Conservation (phyloP, 306 rosid genomes). For the Cicer yamashitae region DNA sequence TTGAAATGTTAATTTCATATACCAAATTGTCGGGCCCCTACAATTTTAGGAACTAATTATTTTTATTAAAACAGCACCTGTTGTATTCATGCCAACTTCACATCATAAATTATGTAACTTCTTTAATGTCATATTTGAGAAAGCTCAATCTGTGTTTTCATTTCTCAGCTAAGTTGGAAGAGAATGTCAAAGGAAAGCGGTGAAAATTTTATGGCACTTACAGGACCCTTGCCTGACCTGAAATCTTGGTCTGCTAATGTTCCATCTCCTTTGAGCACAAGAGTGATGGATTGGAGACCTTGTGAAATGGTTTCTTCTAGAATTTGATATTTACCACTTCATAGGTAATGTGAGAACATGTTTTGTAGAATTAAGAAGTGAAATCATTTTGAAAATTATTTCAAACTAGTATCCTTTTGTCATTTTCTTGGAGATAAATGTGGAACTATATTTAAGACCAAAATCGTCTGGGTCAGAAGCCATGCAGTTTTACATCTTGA, state of each 20-base stretch:
- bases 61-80: neutral
- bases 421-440: constrained; percentile 26
- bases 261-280: constrained; percentile 59
- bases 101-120: neutral
- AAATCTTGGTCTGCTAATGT: constrained; percentile 74
- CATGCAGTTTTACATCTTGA: too few species aligned
- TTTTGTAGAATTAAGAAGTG: neutral
- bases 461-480: too few species aligned
- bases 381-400: neutral
- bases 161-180: constrained; percentile 87
- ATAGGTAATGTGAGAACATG: neutral
- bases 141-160: constrained; percentile 45
- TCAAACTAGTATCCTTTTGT: neutral
- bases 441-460: neutral
- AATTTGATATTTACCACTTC: constrained; percentile 9
- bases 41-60: neutral
- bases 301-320: constrained; percentile 43
- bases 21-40: neutral
- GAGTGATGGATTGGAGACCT: constrained; percentile 75
- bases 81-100: neutral
- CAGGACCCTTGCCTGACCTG: constrained; percentile 81
- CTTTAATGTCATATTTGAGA: constrained; percentile 15
- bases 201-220: constrained; percentile 79
- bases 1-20: neutral
- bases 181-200: constrained; percentile 65